Conservation (phyloP, 2,329 filamentous ascomycete genomes). For the Chaetomium strumarium region DNA sequence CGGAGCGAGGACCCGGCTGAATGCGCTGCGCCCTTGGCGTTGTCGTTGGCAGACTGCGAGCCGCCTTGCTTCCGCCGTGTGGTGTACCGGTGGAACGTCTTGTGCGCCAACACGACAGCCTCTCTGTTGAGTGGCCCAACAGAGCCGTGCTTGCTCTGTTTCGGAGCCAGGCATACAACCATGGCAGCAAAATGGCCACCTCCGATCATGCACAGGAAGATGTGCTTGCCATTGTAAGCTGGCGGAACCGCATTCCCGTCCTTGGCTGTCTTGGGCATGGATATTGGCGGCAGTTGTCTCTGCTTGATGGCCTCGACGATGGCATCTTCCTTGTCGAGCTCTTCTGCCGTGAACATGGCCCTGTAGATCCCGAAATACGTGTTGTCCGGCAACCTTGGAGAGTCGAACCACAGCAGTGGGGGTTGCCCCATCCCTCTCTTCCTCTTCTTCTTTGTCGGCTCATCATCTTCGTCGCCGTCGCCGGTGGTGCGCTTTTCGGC, state of each 20-base stretch:
- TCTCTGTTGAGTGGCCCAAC: slow-evolving; percentile 70
- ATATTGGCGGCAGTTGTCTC: slow-evolving; percentile 68
- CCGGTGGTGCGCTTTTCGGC: slow-evolving; percentile 41
- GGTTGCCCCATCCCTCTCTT: slow-evolving; percentile 57
- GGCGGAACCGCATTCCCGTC: slow-evolving; percentile 51
- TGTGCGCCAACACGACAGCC: slow-evolving; percentile 85
- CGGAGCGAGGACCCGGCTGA: slow-evolving; percentile 86
- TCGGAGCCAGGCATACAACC: slow-evolving; percentile 83
- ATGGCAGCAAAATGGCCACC: slow-evolving; percentile 97
- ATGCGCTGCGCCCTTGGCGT: slow-evolving; percentile 87
- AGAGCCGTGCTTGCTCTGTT: slow-evolving; percentile 61
- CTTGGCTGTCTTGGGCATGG: slow-evolving; percentile 47
- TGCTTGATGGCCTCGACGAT: slow-evolving; percentile 63
- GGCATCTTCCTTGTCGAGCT: slow-evolving; percentile 57
- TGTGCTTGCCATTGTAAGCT: slow-evolving; percentile 67
- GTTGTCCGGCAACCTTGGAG: slow-evolving; percentile 66
- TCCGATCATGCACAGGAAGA: slow-evolving; percentile 98
- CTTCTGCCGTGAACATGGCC: slow-evolving; percentile 67
- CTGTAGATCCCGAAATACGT: slow-evolving; percentile 81
- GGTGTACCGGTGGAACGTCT: slow-evolving; percentile 96
- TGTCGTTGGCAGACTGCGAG: slow-evolving; percentile 88
- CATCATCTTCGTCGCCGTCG: slow-evolving; percentile 39
- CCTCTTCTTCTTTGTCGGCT: slow-evolving; percentile 38
- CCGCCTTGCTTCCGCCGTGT: slow-evolving; percentile 95
- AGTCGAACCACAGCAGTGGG: slow-evolving; percentile 81